A percentile compares a stretch with the other conserved stretches of the same genome.
These are phyloP conservation scores for Flaveria brownii DNA, from an alignment of 129 eudicot species.

Conservation along the genomic window DNA sequence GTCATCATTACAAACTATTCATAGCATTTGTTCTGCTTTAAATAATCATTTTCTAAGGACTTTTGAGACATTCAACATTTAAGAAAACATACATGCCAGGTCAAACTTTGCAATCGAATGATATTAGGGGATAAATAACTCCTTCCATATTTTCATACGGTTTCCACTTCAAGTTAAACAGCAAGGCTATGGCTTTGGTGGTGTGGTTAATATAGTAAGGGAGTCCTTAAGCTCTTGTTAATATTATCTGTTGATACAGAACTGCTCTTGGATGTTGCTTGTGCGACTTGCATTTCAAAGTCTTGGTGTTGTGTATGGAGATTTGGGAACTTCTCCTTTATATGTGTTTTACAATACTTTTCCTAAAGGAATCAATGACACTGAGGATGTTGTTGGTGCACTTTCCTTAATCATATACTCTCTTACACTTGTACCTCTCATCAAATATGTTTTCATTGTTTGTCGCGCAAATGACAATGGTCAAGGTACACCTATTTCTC, in stretches of 20 bases:
- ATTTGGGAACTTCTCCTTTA: conserved; percentile 51
- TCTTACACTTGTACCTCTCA: conserved; percentile 43
- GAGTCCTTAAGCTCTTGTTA: conserved; percentile 2
- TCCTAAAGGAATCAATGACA: conserved; percentile 39
- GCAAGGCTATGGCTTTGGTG: neutral
- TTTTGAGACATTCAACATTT: neutral
- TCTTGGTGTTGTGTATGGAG: conserved; percentile 58
- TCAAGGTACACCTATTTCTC: conserved; percentile 39
- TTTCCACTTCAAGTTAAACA: too few species aligned
- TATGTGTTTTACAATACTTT: conserved; percentile 46
- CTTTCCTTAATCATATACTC: conserved; percentile 52
- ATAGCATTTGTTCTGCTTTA: neutral
- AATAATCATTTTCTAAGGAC: neutral
- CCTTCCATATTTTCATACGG: too few species aligned
- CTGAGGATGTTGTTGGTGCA: conserved; percentile 47
- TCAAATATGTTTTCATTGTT: conserved; percentile 52
- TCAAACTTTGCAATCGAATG: neutral
- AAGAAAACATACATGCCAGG: neutral
- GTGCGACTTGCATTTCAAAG: conserved; percentile 48
- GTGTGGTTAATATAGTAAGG: neutral
- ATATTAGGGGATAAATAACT: too few species aligned
- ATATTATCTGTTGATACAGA: conserved; percentile 23
- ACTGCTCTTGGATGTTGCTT: conserved; percentile 21
- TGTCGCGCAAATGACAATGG: conserved; percentile 51
- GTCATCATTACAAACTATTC: conserved; percentile 1